These are phyloP conservation scores for Sequoiadendron giganteum DNA, from an alignment of 75 land plant species.

Conservation along the genomic window DNA sequence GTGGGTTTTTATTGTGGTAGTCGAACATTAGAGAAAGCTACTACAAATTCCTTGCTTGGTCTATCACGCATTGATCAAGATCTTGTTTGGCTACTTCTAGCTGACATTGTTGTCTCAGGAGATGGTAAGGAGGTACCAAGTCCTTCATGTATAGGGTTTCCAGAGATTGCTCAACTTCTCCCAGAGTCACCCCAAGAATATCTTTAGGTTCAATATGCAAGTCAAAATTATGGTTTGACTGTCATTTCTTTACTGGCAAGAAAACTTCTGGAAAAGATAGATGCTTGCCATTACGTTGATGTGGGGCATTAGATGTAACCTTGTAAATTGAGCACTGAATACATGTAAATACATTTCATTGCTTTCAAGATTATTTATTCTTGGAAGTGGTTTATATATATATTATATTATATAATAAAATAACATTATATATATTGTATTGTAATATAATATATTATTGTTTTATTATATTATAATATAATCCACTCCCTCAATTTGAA, in stretches of 20 bases:
- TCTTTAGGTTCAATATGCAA: no score
- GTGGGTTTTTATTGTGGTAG: constrained; percentile 64
- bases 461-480: no score
- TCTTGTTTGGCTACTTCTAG: constrained; percentile 56
- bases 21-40: constrained; percentile 38
- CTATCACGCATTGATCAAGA: constrained; percentile 61
- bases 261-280: constrained; percentile 27
- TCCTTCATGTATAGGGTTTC: constrained; percentile 34
- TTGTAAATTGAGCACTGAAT: no score
- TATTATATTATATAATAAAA: no score
- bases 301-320: no score
- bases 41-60: constrained; percentile 41
- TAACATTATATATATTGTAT: no score
- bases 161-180: constrained; percentile 39
- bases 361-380: background rate
- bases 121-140: constrained; percentile 26
- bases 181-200: no score
- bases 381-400: background rate
- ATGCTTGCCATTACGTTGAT: constrained; percentile 8
- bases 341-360: no score
- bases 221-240: no score
- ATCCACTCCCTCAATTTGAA: no score
- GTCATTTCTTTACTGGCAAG: constrained; percentile 40
- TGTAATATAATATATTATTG: no score
- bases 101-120: constrained; percentile 54